Conservation (phyloP, 352 stramenopile species). For the Globisporangium cystogenes region DNA sequence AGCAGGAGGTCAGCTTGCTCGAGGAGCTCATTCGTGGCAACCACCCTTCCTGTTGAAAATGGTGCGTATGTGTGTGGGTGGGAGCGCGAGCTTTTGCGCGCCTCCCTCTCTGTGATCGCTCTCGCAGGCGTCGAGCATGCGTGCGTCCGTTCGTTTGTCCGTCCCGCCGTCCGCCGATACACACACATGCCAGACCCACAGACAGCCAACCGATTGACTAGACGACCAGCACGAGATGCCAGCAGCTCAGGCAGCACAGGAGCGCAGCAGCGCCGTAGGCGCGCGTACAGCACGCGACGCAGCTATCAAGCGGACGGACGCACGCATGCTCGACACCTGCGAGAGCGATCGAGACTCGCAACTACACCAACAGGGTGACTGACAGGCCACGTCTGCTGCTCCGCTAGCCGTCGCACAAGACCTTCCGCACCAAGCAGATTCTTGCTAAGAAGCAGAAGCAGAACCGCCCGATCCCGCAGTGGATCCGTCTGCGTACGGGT, state of each 20-base stretch:
- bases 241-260: neutral
- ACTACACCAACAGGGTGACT: neutral
- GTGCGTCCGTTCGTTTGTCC: neutral
- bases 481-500: slow-evolving; percentile 98
- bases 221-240: neutral
- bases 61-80: slow-evolving; percentile 10
- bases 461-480: slow-evolving; percentile 99
- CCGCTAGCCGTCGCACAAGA: slow-evolving; percentile 98
- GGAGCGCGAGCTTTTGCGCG: no score
- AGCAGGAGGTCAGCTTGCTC: neutral
- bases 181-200: neutral
- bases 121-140: neutral
- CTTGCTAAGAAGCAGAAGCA: slow-evolving; percentile 99
- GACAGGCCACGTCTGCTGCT: neutral
- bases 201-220: neutral
- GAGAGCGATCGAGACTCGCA: neutral
- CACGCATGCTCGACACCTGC: neutral
- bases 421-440: slow-evolving; percentile 99
- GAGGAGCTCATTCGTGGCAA: slow-evolving; percentile 18
- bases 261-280: neutral
- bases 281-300: no score
- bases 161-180: neutral
- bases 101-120: neutral
- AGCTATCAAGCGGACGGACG: neutral
- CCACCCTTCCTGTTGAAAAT: slow-evolving; percentile 20